Evolutionary conservation across 1,284 basidiomycete species (phyloP).

Genomic region (Flammula alnicola): DNA sequence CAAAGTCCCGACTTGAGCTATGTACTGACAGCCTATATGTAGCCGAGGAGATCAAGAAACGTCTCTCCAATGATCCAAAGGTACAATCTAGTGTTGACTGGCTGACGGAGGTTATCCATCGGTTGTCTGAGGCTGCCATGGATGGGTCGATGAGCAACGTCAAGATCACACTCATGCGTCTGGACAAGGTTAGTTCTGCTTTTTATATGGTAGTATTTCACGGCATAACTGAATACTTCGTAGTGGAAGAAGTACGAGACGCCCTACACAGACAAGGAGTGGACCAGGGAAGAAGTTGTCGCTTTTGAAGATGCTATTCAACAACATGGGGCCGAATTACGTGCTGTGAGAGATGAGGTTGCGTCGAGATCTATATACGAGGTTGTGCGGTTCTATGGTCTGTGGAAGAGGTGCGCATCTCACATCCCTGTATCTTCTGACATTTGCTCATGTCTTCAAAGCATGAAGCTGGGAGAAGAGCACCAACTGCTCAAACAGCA

Average conservation of each 20-base stretch:
- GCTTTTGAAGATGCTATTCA: slow-evolving; percentile 79
- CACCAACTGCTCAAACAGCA: slow-evolving; percentile 55
- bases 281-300: slow-evolving; percentile 71
- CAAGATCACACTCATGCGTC: slow-evolving; percentile 45
- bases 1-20: not conserved
- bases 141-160: slow-evolving; percentile 38
- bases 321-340: slow-evolving; percentile 77
- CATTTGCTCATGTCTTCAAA: slow-evolving; percentile 32
- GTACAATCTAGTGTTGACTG: slow-evolving; percentile 71
- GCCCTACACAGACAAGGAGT: slow-evolving; percentile 70
- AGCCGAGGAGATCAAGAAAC: slow-evolving; percentile 67
- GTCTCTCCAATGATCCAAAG: slow-evolving; percentile 53
- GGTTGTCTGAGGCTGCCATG: slow-evolving; percentile 66
- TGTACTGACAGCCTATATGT: slow-evolving; percentile 20
- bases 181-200: slow-evolving; percentile 58
- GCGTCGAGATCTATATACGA: slow-evolving; percentile 72
- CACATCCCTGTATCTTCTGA: slow-evolving; percentile 7
- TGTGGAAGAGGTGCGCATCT: slow-evolving; percentile 78
- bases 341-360: slow-evolving; percentile 77
- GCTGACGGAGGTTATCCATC: slow-evolving; percentile 72
- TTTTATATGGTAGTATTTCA: not conserved
- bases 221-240: slow-evolving; percentile 1
- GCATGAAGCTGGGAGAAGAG: slow-evolving; percentile 68
- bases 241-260: slow-evolving; percentile 80
- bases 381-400: slow-evolving; percentile 83